Evolutionary conservation across 2,329 filamentous ascomycete genomes (phyloP).

Genomic region (Lecanosticta acicola): DNA sequence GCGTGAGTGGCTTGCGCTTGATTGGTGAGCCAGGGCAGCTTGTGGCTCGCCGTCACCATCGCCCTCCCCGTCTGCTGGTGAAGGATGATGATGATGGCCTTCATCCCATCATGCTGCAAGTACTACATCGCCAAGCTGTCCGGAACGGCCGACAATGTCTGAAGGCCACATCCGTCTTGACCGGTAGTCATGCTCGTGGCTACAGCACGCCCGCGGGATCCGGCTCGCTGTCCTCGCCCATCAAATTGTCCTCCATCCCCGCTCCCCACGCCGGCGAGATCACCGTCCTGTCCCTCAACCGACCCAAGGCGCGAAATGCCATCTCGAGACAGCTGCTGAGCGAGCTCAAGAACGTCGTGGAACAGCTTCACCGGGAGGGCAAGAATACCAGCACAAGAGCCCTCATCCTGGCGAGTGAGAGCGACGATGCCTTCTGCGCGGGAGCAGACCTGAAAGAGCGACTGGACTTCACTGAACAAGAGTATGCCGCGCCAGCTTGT

Average conservation of each 20-base stretch:
- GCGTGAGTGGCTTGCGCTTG: background rate
- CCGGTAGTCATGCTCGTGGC: background rate
- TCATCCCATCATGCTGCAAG: conserved; percentile 8
- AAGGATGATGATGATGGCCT: background rate
- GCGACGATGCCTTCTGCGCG: conserved; percentile 86
- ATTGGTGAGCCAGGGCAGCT: background rate
- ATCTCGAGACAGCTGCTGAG: conserved; percentile 74
- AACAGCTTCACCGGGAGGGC: conserved; percentile 58
- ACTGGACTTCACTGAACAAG: conserved; percentile 65
- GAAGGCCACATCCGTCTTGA: conserved; percentile 1
- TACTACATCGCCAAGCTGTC: conserved; percentile 3
- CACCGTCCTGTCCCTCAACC: conserved; percentile 80
- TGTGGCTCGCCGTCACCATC: background rate
- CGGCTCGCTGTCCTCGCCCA: conserved; percentile 28
- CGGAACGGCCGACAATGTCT: conserved; percentile 12
- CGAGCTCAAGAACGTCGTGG: conserved; percentile 65
- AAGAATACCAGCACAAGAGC: conserved; percentile 63
- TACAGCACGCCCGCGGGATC: conserved; percentile 10
- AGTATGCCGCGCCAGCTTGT: conserved; percentile 52
- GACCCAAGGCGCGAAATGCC: conserved; percentile 80
- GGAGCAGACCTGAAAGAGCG: conserved; percentile 93
- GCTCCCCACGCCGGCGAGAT: conserved; percentile 78
- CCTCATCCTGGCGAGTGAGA: conserved; percentile 74
- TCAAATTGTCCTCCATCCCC: conserved; percentile 69
- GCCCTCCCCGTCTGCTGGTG: too few species aligned